Evolutionary conservation across 129 eudicot genomes (phyloP).

Genomic region (Centrapalus pauciflorus): DNA sequence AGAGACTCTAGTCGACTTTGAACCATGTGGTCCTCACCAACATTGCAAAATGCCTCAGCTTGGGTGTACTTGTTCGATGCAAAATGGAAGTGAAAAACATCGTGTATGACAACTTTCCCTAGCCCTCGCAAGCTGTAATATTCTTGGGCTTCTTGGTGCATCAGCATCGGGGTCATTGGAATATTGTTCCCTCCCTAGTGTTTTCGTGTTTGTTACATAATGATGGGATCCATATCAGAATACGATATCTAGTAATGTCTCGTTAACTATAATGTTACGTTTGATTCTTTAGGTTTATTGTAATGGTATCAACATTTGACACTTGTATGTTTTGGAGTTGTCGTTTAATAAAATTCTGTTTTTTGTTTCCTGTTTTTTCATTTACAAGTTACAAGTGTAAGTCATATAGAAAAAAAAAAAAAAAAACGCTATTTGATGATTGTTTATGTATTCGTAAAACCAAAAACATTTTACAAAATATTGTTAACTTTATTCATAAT

Average conservation of each 20-base stretch:
- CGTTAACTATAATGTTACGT: background rate
- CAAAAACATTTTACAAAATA: background rate
- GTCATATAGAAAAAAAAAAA: background rate
- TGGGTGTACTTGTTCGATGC: background rate
- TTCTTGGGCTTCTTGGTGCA: background rate
- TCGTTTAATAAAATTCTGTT: too few species aligned
- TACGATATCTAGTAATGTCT: background rate
- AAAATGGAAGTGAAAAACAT: conserved; percentile 13
- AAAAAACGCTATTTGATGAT: too few species aligned
- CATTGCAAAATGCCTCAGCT: conserved; percentile 6
- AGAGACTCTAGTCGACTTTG: conserved; percentile 90
- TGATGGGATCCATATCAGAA: background rate
- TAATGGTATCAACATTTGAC: too few species aligned
- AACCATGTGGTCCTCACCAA: background rate
- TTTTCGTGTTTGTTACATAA: background rate
- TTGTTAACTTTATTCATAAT: background rate
- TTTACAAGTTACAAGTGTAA: background rate
- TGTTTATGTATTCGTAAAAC: background rate
- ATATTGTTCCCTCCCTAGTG: too few species aligned
- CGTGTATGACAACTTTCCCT: background rate
- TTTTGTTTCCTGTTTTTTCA: background rate
- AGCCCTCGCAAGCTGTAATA: background rate
- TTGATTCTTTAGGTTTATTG: background rate
- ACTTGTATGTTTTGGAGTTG: too few species aligned
- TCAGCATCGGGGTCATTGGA: background rate